These are phyloP conservation scores for Beauveria scarabaeidicola DNA, from an alignment of 2,329 filamentous ascomycete species.

Conservation along the genomic window DNA sequence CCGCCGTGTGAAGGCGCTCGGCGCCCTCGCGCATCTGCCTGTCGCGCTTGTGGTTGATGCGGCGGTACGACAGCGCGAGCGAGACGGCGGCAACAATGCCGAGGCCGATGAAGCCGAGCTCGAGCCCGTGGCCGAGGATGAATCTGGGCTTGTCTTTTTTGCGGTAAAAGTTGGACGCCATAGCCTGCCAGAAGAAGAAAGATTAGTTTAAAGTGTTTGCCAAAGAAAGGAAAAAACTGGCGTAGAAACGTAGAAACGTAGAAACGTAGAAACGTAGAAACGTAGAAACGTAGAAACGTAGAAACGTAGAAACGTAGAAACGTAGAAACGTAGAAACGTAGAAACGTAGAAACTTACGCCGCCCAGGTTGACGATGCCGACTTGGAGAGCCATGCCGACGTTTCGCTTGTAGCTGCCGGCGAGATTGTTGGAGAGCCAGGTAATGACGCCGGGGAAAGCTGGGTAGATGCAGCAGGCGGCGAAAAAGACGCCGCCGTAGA, in stretches of 20 bases:
- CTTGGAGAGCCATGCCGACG: conserved; percentile 45
- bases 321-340: background rate
- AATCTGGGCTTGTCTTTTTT: conserved; percentile 34
- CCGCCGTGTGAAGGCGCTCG: conserved; percentile 16
- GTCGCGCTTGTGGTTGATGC: conserved; percentile 18
- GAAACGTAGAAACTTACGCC: conserved; percentile 2
- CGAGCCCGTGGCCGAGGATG: conserved; percentile 35
- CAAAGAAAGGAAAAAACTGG: too few species aligned
- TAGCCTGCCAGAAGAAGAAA: conserved; percentile 30
- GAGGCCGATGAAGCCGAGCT: conserved; percentile 33
- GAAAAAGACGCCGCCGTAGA: conserved; percentile 65
- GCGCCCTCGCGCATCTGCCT: conserved; percentile 14
- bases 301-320: background rate
- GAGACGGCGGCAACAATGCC: conserved; percentile 13
- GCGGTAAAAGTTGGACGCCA: conserved; percentile 61
- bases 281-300: background rate
- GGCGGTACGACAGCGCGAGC: conserved; percentile 12
- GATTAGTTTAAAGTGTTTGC: too few species aligned
- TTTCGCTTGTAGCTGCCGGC: conserved; percentile 52
- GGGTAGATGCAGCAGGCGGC: conserved; percentile 69
- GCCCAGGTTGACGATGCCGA: conserved; percentile 21
- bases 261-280: background rate
- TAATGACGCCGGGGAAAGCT: conserved; percentile 58
- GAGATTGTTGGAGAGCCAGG: conserved; percentile 26
- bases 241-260: too few species aligned